These are phyloP conservation scores for Kitagawia praeruptora DNA, from an alignment of 129 eudicot species.

Conservation along the genomic window DNA sequence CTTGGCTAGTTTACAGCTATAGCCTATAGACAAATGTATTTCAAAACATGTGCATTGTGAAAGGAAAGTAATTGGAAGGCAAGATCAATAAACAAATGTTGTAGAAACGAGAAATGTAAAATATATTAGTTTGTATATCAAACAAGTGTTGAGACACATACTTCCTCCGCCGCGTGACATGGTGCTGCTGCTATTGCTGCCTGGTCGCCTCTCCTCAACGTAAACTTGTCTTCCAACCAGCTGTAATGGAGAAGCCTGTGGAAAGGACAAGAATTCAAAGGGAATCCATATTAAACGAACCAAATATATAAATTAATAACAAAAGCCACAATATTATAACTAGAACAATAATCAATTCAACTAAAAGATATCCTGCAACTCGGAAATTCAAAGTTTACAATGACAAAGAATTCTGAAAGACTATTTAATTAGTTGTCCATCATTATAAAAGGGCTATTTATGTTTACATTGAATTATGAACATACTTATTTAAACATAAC, in stretches of 20 bases:
- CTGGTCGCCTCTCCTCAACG: constrained; percentile 73
- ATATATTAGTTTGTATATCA: not conserved
- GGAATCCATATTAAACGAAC: not conserved
- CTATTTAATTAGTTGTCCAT: not conserved
- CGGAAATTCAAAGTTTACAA: not conserved
- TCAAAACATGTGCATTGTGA: not conserved
- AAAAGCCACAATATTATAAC: not conserved
- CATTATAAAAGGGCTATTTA: not conserved
- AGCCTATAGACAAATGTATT: not conserved
- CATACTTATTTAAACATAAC: too few species aligned
- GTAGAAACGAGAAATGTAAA: not conserved
- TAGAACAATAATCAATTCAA: not conserved
- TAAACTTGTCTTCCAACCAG: constrained; percentile 71
- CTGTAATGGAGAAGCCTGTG: constrained; percentile 78
- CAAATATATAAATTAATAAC: not conserved
- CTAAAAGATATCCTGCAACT: not conserved
- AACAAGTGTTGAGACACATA: constrained; percentile 21
- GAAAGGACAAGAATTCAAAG: not conserved
- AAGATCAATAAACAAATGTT: not conserved
- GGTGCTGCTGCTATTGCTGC: constrained; percentile 24
- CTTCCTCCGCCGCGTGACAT: constrained; percentile 86
- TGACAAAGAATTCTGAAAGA: too few species aligned
- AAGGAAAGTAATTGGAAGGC: not conserved
- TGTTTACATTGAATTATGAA: too few species aligned
- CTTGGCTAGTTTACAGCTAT: not conserved